Conservation (phyloP, 495 filamentous ascomycete species). For the Haplographium delicatum region DNA sequence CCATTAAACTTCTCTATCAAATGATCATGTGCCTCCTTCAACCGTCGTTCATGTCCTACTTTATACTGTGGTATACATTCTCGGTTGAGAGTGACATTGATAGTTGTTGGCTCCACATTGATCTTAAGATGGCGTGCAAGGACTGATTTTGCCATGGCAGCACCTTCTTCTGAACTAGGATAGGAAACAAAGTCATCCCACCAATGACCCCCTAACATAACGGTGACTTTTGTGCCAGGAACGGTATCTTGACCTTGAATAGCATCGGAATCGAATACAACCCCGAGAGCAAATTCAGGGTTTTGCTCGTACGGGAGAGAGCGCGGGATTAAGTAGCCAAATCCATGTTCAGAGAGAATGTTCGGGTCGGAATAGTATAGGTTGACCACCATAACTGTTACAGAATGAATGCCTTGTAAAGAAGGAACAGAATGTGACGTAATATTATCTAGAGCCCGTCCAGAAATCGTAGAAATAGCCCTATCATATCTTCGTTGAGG, state of each 20-base stretch:
- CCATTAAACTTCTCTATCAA: conserved; percentile 54
- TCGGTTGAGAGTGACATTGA: conserved; percentile 56
- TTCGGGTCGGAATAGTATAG: conserved; percentile 68
- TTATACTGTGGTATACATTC: conserved; percentile 88
- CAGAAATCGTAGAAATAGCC: conserved; percentile 67
- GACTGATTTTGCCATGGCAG: conserved; percentile 59
- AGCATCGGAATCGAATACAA: conserved; percentile 82
- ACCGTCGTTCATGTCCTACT: conserved; percentile 64
- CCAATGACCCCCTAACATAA: conserved; percentile 93
- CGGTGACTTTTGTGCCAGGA: conserved; percentile 71
- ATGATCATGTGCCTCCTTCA: conserved; percentile 51
- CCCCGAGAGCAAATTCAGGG: conserved; percentile 78
- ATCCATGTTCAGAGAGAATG: conserved; percentile 62
- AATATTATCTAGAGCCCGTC: conserved; percentile 39
- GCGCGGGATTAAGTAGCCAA: conserved; percentile 85
- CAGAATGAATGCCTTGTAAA: conserved; percentile 52
- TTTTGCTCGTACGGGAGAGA: conserved; percentile 66
- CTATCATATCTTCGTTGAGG: conserved; percentile 43
- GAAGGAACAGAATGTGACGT: conserved; percentile 41
- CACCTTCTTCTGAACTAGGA: conserved; percentile 56
- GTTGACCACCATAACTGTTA: conserved; percentile 88
- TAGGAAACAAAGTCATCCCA: conserved; percentile 58
- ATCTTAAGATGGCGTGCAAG: conserved; percentile 72
- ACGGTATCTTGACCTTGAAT: conserved; percentile 43
- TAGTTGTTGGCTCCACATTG: conserved; percentile 45